Evolutionary conservation across 768 basidiomycete species (phyloP).

Genomic region (Mycena crocata): DNA sequence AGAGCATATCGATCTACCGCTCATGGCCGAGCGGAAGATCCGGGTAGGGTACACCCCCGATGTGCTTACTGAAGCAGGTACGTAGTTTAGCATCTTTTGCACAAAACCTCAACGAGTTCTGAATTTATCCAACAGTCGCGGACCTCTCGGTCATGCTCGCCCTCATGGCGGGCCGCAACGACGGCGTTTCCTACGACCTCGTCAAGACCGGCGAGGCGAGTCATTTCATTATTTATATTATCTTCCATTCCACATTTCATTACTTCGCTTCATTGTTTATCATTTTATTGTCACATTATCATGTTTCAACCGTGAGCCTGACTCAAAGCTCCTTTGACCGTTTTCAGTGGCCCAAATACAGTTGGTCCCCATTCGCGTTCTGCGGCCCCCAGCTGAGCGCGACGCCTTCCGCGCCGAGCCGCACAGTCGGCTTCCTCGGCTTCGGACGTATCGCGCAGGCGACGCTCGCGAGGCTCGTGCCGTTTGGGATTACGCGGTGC

Average conservation of each 20-base stretch:
- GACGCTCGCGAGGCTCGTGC: conserved; percentile 79
- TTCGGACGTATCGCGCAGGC: conserved; percentile 95
- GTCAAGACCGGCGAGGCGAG: conserved; percentile 79
- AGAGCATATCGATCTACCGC: conserved; percentile 86
- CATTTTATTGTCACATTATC: too few relatives aligned
- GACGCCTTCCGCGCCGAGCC: conserved; percentile 56
- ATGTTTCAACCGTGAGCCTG: too few relatives aligned
- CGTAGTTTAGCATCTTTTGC: not conserved
- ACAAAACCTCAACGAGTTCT: not conserved
- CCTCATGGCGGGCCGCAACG: conserved; percentile 93
- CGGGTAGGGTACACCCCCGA: conserved; percentile 93
- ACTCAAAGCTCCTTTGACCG: too few relatives aligned
- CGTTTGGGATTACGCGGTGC: conserved; percentile 84
- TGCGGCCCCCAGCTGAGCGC: conserved; percentile 87
- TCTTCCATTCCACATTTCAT: too few relatives aligned
- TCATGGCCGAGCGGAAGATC: conserved; percentile 69
- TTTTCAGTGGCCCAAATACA: conserved; percentile 69
- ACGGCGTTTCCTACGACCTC: conserved; percentile 67
- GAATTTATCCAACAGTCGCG: conserved; percentile 71
- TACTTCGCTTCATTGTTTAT: too few relatives aligned
- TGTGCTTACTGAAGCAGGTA: conserved; percentile 91
- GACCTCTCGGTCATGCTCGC: conserved; percentile 92
- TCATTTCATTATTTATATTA: too few relatives aligned
- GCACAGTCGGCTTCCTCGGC: conserved; percentile 91
- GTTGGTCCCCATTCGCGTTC: conserved; percentile 87